Evolutionary conservation across 805 yeast species (phyloP).

Genomic region (Hanseniaspora osmophila): DNA sequence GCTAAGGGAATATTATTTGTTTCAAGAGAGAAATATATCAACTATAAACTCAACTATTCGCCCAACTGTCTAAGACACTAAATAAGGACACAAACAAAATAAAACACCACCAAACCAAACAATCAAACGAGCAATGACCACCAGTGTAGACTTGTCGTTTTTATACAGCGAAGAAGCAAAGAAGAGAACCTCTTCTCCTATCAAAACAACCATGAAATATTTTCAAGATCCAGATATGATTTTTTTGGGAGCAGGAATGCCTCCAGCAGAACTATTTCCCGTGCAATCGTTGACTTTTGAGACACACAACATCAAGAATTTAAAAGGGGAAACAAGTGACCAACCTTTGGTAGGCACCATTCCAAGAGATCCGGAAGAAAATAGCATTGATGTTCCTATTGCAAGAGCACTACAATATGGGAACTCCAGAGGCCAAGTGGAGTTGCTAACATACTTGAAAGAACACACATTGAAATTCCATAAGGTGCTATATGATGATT

Average conservation of each 20-base stretch:
- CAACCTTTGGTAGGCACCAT: slow-evolving; percentile 1
- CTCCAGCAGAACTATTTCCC: slow-evolving; percentile 64
- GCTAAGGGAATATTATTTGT: too few relatives aligned
- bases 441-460: slow-evolving; percentile 38
- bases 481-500: slow-evolving; percentile 33
- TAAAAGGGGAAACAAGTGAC: slow-evolving; percentile 11
- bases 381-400: slow-evolving; percentile 36
- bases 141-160: slow-evolving; percentile 41
- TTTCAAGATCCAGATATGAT: slow-evolving; percentile 46
- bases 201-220: slow-evolving; percentile 59
- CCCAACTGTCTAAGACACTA: too few relatives aligned
- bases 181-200: slow-evolving; percentile 34
- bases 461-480: slow-evolving; percentile 34
- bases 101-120: background rate
- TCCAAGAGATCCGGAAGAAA: slow-evolving; percentile 16
- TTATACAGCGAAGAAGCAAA: slow-evolving; percentile 30
- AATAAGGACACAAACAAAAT: too few relatives aligned
- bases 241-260: slow-evolving; percentile 75
- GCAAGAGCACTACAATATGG: slow-evolving; percentile 70
- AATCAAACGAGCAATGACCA: background rate
- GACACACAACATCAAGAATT: slow-evolving; percentile 14
- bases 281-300: slow-evolving; percentile 49
- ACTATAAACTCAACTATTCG: too few relatives aligned
- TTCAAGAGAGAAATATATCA: too few relatives aligned
- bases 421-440: slow-evolving; percentile 49